Evolutionary conservation across 2,329 filamentous ascomycete genomes (phyloP).

Genomic region (Massarina eburnea): DNA sequence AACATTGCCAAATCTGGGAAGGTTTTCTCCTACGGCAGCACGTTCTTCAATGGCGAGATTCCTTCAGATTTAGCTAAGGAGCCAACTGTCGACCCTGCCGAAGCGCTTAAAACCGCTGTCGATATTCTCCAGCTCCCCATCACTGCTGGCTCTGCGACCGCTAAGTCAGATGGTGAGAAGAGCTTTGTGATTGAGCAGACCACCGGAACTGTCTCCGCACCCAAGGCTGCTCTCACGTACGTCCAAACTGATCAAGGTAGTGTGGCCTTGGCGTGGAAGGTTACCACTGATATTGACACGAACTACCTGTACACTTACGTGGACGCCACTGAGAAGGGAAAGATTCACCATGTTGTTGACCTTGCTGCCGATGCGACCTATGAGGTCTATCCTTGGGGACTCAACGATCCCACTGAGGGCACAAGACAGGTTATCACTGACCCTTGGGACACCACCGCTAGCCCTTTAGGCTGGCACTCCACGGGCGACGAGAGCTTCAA

Average conservation of each 20-base stretch:
- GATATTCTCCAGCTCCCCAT: slow-evolving; percentile 46
- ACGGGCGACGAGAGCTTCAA: slow-evolving; percentile 54
- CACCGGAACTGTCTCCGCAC: slow-evolving; percentile 53
- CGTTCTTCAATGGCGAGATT: slow-evolving; percentile 50
- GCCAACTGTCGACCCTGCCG: slow-evolving; percentile 46
- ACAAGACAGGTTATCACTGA: slow-evolving; percentile 48
- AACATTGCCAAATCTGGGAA: slow-evolving; percentile 56
- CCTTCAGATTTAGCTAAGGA: slow-evolving; percentile 47
- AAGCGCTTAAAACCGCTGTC: slow-evolving; percentile 48
- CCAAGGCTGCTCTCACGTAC: slow-evolving; percentile 59
- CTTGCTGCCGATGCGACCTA: slow-evolving; percentile 60
- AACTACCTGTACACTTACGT: slow-evolving; percentile 65
- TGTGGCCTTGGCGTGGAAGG: slow-evolving; percentile 57
- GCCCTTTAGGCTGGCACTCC: slow-evolving; percentile 57
- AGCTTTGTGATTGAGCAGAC: slow-evolving; percentile 52
- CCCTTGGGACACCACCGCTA: slow-evolving; percentile 52
- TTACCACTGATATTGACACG: slow-evolving; percentile 59
- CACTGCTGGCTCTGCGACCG: slow-evolving; percentile 43
- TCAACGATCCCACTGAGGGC: slow-evolving; percentile 58
- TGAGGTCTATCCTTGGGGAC: slow-evolving; percentile 57
- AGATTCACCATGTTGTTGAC: slow-evolving; percentile 58
- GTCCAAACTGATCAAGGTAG: slow-evolving; percentile 52
- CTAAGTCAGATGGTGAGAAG: slow-evolving; percentile 41
- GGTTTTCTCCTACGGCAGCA: slow-evolving; percentile 61
- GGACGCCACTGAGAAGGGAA: slow-evolving; percentile 51